These are phyloP conservation scores for Hericium coralloides DNA, from an alignment of 768 basidiomycete species.

Conservation along the genomic window DNA sequence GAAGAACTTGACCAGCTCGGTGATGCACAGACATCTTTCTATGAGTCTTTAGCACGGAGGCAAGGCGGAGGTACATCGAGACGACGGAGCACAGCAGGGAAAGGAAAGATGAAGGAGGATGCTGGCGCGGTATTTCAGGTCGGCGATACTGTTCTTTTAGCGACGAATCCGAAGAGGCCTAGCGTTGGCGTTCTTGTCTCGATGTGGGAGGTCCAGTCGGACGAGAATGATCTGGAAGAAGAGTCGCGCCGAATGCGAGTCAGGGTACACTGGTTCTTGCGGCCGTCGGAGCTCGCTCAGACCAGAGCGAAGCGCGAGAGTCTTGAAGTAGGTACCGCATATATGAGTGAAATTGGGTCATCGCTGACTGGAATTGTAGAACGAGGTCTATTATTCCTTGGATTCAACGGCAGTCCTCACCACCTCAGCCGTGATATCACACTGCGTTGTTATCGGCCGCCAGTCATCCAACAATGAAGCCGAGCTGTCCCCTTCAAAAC, in stretches of 20 bases:
- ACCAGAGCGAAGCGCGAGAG: slow-evolving; percentile 54
- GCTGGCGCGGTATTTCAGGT: slow-evolving; percentile 33
- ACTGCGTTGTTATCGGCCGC: slow-evolving; percentile 17
- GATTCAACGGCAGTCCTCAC: slow-evolving; percentile 10
- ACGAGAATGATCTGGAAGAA: slow-evolving; percentile 17
- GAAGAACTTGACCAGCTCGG: slow-evolving; percentile 2
- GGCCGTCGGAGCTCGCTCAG: slow-evolving; percentile 52
- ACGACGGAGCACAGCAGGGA: not conserved
- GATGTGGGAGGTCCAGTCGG: slow-evolving; percentile 48
- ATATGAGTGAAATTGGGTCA: slow-evolving; percentile 1
- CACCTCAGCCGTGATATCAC: slow-evolving; percentile 8
- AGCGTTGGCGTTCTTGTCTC: slow-evolving; percentile 64
- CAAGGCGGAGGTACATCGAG: not conserved
- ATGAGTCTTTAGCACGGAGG: slow-evolving; percentile 3
- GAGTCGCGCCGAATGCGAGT: slow-evolving; percentile 39
- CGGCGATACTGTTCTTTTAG: slow-evolving; percentile 62
- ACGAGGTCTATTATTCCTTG: slow-evolving; percentile 61
- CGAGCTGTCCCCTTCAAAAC: slow-evolving; percentile 7
- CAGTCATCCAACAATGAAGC: not conserved
- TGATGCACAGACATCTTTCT: slow-evolving; percentile 5
- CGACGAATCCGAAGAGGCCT: slow-evolving; percentile 35
- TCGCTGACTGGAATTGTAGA: slow-evolving; percentile 31
- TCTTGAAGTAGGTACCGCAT: slow-evolving; percentile 36
- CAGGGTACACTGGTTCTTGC: slow-evolving; percentile 69
- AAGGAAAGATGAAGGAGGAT: not conserved